These are phyloP conservation scores for Cutaneotrichosporon sp. DNA, from an alignment of 1,284 basidiomycete genomes.

Conservation along the genomic window DNA sequence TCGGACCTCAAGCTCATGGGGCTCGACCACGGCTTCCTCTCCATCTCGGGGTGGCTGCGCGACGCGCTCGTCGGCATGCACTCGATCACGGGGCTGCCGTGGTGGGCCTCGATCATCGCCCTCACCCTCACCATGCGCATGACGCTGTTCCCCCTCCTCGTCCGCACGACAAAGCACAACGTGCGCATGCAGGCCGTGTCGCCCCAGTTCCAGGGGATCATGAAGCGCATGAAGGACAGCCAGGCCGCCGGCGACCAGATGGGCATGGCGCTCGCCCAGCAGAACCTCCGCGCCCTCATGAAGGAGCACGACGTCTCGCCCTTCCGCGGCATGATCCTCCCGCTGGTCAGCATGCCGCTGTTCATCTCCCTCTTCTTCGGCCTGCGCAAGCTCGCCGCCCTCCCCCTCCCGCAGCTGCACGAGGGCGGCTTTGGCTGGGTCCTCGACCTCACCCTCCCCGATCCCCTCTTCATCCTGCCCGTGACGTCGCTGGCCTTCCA, in stretches of 20 bases:
- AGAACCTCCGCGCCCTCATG: conserved; percentile 67
- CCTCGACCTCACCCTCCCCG: conserved; percentile 73
- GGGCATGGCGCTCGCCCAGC: conserved; percentile 60
- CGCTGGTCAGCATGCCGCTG: conserved; percentile 73
- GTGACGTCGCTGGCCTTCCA: conserved; percentile 64
- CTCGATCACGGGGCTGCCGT: conserved; percentile 72
- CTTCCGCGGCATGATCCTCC: conserved; percentile 61
- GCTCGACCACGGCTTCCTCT: conserved; percentile 60
- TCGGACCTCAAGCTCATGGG: conserved; percentile 80
- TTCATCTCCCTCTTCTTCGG: conserved; percentile 86
- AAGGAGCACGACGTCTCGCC: conserved; percentile 70
- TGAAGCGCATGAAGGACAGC: conserved; percentile 59
- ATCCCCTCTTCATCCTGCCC: conserved; percentile 79
- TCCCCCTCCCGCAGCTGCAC: conserved; percentile 71
- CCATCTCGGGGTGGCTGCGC: conserved; percentile 66
- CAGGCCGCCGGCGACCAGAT: conserved; percentile 59
- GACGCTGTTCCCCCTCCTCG: conserved; percentile 68
- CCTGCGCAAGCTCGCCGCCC: conserved; percentile 68
- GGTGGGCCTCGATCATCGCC: conserved; percentile 80
- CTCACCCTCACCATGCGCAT: conserved; percentile 71
- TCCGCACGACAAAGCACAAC: conserved; percentile 67
- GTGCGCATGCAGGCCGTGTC: conserved; percentile 69
- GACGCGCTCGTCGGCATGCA: conserved; percentile 70
- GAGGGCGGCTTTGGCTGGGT: conserved; percentile 76
- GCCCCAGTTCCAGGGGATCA: conserved; percentile 62